Evolutionary conservation across 176 grass and related monocot species (phyloP).

Genomic region (Tillandsia leiboldiana): DNA sequence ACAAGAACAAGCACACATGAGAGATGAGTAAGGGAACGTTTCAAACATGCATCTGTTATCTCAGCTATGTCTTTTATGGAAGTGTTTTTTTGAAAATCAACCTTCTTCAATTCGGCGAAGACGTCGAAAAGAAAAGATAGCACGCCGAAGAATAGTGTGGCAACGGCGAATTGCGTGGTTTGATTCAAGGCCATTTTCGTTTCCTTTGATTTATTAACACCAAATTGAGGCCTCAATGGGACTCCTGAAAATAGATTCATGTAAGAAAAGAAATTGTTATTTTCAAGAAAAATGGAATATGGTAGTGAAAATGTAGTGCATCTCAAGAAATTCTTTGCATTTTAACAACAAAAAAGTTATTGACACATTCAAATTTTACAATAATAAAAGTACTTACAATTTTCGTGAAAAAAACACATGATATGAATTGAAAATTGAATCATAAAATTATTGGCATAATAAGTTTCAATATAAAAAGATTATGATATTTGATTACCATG

Average conservation of each 20-base stretch:
- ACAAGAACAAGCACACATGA: not conserved
- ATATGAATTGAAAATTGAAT: too few relatives aligned
- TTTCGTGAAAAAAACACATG: too few relatives aligned
- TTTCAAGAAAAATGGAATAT: not conserved
- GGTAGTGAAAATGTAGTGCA: not conserved
- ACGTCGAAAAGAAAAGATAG: conserved; percentile 46
- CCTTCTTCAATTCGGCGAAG: conserved; percentile 47
- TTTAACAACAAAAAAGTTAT: too few relatives aligned
- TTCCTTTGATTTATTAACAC: not conserved
- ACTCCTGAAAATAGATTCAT: not conserved
- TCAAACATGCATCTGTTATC: not conserved
- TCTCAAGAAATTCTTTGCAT: not conserved
- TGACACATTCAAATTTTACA: too few relatives aligned
- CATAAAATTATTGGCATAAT: too few relatives aligned
- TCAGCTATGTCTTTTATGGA: not conserved
- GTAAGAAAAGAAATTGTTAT: too few relatives aligned
- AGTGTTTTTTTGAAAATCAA: not conserved
- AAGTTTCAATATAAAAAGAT: too few relatives aligned
- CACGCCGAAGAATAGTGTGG: conserved; percentile 24
- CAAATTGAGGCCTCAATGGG: not conserved
- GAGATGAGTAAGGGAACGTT: not conserved
- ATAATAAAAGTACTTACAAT: too few relatives aligned
- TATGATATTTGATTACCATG: too few relatives aligned
- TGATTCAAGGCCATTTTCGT: conserved; percentile 24
- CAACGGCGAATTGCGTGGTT: conserved; percentile 13